A percentile compares a stretch with the other conserved stretches of the same genome.
These are phyloP conservation scores for Leptographium galeiforme DNA, from an alignment of 2,329 filamentous ascomycete species.

Conservation along the genomic window DNA sequence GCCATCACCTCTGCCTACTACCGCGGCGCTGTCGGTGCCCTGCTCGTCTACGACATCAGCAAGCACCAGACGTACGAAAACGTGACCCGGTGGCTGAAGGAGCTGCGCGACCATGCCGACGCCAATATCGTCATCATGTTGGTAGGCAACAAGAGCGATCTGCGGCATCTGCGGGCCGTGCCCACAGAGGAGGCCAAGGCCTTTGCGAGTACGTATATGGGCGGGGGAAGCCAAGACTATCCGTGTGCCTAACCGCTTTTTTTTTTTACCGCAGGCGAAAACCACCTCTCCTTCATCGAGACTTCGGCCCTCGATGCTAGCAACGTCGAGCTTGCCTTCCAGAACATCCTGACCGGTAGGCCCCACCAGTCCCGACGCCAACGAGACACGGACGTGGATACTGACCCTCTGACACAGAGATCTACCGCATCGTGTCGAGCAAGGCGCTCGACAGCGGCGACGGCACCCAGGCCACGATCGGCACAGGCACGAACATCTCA, in stretches of 20 bases:
- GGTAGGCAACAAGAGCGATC: slow-evolving; percentile 99
- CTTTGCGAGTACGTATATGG: slow-evolving; percentile 64
- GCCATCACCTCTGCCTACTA: slow-evolving; percentile 99
- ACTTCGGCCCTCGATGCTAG: slow-evolving; percentile 96
- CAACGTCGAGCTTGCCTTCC: slow-evolving; percentile 98
- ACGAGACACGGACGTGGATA: neutral
- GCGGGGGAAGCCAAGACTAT: too few relatives aligned
- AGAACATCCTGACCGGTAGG: slow-evolving; percentile 96
- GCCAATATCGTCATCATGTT: slow-evolving; percentile 99
- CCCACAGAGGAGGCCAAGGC: slow-evolving; percentile 96
- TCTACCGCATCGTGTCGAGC: slow-evolving; percentile 97
- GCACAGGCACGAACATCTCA: slow-evolving; percentile 69
- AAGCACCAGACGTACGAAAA: slow-evolving; percentile 99
- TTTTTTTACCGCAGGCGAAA: slow-evolving; percentile 53
- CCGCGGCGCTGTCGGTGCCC: slow-evolving; percentile 87
- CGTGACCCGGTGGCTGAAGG: slow-evolving; percentile 97
- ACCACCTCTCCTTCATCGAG: slow-evolving; percentile 98
- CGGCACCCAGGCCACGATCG: slow-evolving; percentile 63
- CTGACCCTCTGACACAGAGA: slow-evolving; percentile 49
- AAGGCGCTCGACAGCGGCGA: slow-evolving; percentile 92
- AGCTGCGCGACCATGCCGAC: slow-evolving; percentile 93
- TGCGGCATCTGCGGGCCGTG: slow-evolving; percentile 92
- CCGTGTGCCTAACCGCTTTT: neutral
- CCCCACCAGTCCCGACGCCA: slow-evolving; percentile 6
- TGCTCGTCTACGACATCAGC: slow-evolving; percentile 98